Base-by-base conservation (phyloP, 768 basidiomycete species). In the Tricholoma saponaceum region DNA sequence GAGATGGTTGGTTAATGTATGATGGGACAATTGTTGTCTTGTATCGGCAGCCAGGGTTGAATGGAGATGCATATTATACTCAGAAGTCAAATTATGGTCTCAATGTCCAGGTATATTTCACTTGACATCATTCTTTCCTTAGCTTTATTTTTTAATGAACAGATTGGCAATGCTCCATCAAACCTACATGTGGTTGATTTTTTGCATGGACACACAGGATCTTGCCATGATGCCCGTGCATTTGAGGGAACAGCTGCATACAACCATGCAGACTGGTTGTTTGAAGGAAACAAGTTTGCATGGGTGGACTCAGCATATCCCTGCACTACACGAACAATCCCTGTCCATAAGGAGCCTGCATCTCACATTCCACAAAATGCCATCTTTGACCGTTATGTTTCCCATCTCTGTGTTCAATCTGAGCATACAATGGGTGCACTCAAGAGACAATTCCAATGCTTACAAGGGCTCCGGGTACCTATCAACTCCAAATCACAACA, bases 11-110 rank as follows among this genome's bases (percentile, higher is more conserved):
- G 49, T 59, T 60, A 13, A 67, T 73, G 64, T 69, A 71, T 23
- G 70, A 72, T 56, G 68, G 72, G 7, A 72, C 69, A 3, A 63
- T 71, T 7, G 56, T 74, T 5, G 67, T 67, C 2, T 58, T 74
- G 1, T 70, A 66, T 52, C 53, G 61, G 8, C 64, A 64, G 33
- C 74, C 74, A 1, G 69, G 62, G 0, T 62, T 62, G 32, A 67
- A 69, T 61, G 72, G 75, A 0, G 68, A 74, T 44, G 69, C 67
- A 9, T 77, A 69, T 46, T 78, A 70, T 61, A 68, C 71, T 33
- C 61, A 63, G 2, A 71, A 67, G 54, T 47, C 39, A 16, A 67
- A 66, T 46, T 70, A 69, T 62, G 67, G 67, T 2, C 43, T 73
- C 14, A 71, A 69, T 55, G 52, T 70, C 25, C 68, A 70, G 66